These are phyloP conservation scores for Filobasidium floriforme DNA, from an alignment of 768 basidiomycete species.

Conservation along the genomic window DNA sequence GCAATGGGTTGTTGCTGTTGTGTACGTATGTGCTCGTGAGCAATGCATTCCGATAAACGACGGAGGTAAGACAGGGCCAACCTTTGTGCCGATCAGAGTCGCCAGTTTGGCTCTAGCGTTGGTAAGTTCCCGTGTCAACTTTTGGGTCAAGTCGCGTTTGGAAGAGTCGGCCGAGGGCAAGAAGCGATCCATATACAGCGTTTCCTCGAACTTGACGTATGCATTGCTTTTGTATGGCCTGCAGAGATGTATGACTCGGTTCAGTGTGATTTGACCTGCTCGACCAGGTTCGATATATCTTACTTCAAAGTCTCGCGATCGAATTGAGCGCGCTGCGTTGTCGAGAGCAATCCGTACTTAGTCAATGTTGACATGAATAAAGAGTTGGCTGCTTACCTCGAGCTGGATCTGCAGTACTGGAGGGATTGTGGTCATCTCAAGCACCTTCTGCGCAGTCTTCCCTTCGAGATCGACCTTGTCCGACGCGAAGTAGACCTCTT, in stretches of 20 bases:
- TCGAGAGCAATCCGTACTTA: constrained; percentile 17
- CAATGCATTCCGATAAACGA: no score
- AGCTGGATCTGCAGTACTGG: constrained; percentile 90
- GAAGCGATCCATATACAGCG: constrained; percentile 85
- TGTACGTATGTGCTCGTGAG: no score
- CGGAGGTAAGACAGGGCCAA: constrained; percentile 32
- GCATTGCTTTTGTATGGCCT: constrained; percentile 70
- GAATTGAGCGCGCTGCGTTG: constrained; percentile 64
- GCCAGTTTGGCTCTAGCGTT: constrained; percentile 61
- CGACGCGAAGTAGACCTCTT: constrained; percentile 68
- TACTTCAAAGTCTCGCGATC: constrained; percentile 21
- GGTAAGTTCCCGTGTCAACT: constrained; percentile 61
- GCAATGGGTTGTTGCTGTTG: constrained; percentile 30
- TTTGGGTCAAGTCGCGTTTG: constrained; percentile 65
- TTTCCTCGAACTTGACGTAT: constrained; percentile 82
- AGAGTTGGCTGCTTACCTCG: constrained; percentile 56
- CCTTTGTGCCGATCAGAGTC: constrained; percentile 64
- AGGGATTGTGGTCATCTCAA: constrained; percentile 71
- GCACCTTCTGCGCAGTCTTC: constrained; percentile 70
- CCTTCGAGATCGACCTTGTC: constrained; percentile 81
- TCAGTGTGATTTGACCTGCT: background rate
- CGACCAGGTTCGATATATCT: background rate
- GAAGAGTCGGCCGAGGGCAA: constrained; percentile 63
- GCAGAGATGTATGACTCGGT: background rate
- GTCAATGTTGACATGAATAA: background rate